phyloP scores from a whole-genome alignment of 129 eudicot species.

The Deinandra increscens region DNA sequence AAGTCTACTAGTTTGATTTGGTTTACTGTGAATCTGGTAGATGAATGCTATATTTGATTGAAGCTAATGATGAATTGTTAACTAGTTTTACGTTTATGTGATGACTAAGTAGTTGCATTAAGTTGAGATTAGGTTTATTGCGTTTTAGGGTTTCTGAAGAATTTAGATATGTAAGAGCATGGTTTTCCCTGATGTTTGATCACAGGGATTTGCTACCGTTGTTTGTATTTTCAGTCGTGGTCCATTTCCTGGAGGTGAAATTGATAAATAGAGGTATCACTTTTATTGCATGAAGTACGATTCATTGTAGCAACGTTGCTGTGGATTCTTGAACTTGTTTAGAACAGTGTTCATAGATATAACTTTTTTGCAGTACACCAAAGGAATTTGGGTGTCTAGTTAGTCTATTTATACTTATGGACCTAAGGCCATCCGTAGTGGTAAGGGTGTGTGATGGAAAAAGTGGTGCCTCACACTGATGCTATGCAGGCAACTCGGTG shows the following conservation, averaged over 20 bases:
- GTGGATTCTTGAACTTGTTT: constrained; percentile 3
- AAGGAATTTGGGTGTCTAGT: not conserved
- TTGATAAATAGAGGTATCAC: not conserved
- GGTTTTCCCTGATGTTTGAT: not conserved
- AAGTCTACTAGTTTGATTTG: constrained; percentile 1
- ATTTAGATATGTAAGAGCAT: not conserved
- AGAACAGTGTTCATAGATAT: not conserved
- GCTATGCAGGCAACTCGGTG: too few species aligned
- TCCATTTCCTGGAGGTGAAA: too few species aligned
- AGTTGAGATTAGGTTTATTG: constrained; percentile 17
- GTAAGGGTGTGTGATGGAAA: too few species aligned
- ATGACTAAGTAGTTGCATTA: constrained; percentile 33
- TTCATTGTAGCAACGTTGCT: constrained; percentile 14
- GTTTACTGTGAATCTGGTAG: constrained; percentile 7
- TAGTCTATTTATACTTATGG: constrained; percentile 13
- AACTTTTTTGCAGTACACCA: not conserved
- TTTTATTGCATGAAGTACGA: constrained; percentile 15
- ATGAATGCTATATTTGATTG: not conserved
- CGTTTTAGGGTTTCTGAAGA: constrained; percentile 23
- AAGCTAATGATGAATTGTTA: constrained; percentile 7
- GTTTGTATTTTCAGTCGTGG: not conserved
- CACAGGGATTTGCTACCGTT: not conserved
- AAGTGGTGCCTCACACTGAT: too few species aligned
- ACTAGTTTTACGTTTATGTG: not conserved
- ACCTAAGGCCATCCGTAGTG: too few species aligned